Evolutionary conservation across 2,329 filamentous ascomycete genomes (phyloP).

Genomic region (Hirsutella minnesotensis): DNA sequence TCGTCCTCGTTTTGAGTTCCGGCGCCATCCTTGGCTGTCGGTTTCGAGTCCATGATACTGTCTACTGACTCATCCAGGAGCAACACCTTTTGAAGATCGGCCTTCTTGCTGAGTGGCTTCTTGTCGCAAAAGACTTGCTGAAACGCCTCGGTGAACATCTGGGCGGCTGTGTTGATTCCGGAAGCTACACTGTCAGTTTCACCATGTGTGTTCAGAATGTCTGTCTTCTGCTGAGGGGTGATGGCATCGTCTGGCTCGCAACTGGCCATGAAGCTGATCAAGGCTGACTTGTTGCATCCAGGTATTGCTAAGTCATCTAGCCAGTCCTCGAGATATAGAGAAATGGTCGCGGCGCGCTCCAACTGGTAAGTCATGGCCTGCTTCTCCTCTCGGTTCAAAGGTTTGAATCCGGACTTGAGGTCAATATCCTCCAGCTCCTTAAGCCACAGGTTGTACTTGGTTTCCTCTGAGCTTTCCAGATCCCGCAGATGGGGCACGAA

Average conservation of each 20-base stretch:
- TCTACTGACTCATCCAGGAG: slow-evolving; percentile 42
- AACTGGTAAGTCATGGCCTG: slow-evolving; percentile 34
- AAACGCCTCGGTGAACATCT: slow-evolving; percentile 45
- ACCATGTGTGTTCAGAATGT: slow-evolving; percentile 35
- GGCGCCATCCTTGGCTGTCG: slow-evolving; percentile 33
- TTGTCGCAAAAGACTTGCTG: slow-evolving; percentile 37
- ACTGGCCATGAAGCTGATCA: slow-evolving; percentile 41
- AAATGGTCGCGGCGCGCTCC: slow-evolving; percentile 38
- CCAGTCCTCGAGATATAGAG: slow-evolving; percentile 43
- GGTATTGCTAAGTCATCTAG: slow-evolving; percentile 36
- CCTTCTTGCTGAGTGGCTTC: slow-evolving; percentile 21
- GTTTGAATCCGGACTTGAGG: slow-evolving; percentile 43
- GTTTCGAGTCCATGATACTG: slow-evolving; percentile 40
- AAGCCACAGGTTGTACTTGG: slow-evolving; percentile 43
- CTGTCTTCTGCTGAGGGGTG: slow-evolving; percentile 42
- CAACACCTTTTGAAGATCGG: slow-evolving; percentile 40
- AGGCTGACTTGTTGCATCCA: slow-evolving; percentile 37
- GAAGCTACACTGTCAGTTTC: slow-evolving; percentile 26
- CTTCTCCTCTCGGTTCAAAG: slow-evolving; percentile 39
- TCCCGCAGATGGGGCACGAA: slow-evolving; percentile 49
- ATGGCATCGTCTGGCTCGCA: slow-evolving; percentile 34
- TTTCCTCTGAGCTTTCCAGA: slow-evolving; percentile 42
- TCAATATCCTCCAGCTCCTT: slow-evolving; percentile 46
- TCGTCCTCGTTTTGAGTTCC: slow-evolving; percentile 21
- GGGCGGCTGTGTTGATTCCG: slow-evolving; percentile 28